Conservation (phyloP, 768 basidiomycete genomes). For the Kwoniella dejecticola region DNA sequence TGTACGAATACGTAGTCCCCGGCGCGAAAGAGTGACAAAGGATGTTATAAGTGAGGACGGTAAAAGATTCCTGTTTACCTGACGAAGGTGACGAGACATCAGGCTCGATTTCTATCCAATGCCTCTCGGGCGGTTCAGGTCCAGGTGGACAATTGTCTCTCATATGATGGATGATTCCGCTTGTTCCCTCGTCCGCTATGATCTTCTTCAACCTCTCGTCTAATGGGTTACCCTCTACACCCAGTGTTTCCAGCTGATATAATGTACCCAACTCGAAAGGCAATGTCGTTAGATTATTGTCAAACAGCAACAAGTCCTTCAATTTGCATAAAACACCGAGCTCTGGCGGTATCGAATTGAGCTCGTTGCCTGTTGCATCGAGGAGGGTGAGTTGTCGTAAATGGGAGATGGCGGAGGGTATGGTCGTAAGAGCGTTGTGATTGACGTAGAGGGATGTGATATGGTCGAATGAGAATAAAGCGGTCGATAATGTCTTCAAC, state of each 20-base stretch:
- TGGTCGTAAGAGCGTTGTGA: constrained; percentile 76
- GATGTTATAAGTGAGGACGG: constrained; percentile 87
- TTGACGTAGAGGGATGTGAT: constrained; percentile 94
- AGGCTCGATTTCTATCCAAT: constrained; percentile 64
- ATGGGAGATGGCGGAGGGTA: constrained; percentile 80
- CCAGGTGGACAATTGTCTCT: constrained; percentile 89
- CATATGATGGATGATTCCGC: constrained; percentile 81
- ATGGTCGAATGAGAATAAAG: constrained; percentile 82
- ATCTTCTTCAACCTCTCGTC: constrained; percentile 73
- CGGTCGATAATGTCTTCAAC: constrained; percentile 84
- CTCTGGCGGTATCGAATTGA: constrained; percentile 76
- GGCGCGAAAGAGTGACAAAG: constrained; percentile 90
- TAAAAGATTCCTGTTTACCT: constrained; percentile 67
- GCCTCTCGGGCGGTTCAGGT: constrained; percentile 73
- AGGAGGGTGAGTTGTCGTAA: constrained; percentile 84
- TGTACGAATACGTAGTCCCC: constrained; percentile 87
- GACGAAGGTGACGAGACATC: constrained; percentile 33
- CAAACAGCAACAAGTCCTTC: constrained; percentile 91
- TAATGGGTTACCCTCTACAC: constrained; percentile 95
- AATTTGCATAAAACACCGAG: constrained; percentile 85
- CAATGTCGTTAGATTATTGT: constrained; percentile 84
- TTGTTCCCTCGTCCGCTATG: constrained; percentile 93
- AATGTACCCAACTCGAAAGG: constrained; percentile 86
- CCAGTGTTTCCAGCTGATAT: constrained; percentile 87
- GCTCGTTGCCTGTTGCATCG: constrained; percentile 86